Conservation (phyloP, 768 basidiomycete species). For the Pulveroboletus sp. region DNA sequence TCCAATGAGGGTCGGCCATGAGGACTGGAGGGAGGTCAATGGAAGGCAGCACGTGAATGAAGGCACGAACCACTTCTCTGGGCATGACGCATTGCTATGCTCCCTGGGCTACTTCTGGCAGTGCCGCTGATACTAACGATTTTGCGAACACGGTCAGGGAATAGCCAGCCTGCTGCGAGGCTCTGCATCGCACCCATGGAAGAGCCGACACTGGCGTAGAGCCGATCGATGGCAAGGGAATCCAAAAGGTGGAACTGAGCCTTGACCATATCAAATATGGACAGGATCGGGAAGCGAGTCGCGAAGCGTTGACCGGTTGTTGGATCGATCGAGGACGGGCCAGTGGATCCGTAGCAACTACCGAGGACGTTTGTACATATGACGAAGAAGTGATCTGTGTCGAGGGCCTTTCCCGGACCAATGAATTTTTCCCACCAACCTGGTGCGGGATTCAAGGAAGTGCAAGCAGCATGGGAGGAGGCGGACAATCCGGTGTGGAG, state of each 20-base stretch:
- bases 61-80: constrained; percentile 77
- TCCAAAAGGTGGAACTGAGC: constrained; percentile 89
- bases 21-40: constrained; percentile 55
- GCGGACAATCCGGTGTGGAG: constrained; percentile 96
- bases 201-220: constrained; percentile 91
- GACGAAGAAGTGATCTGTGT: constrained; percentile 88
- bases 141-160: constrained; percentile 83
- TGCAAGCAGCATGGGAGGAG: constrained; percentile 90
- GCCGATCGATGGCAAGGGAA: constrained; percentile 71
- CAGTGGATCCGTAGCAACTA: constrained; percentile 96
- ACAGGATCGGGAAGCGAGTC: constrained; percentile 86
- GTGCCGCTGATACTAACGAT: constrained; percentile 94
- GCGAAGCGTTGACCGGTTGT: constrained; percentile 69
- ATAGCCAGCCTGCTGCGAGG: constrained; percentile 90
- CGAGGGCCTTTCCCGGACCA: constrained; percentile 88
- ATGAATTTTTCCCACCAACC: constrained; percentile 99
- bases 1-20: constrained; percentile 99
- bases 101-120: constrained; percentile 85
- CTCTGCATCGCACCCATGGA: constrained; percentile 99
- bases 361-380: constrained; percentile 96
- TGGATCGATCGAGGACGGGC: constrained; percentile 81
- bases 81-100: constrained; percentile 93
- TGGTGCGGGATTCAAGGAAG: constrained; percentile 64
- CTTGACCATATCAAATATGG: constrained; percentile 95
- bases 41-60: neutral